Percentiles rank a stretch among this genome's conserved stretches.
These are phyloP conservation scores for Ciborinia camelliae DNA, from an alignment of 2,329 filamentous ascomycete genomes.

Conservation along the genomic window DNA sequence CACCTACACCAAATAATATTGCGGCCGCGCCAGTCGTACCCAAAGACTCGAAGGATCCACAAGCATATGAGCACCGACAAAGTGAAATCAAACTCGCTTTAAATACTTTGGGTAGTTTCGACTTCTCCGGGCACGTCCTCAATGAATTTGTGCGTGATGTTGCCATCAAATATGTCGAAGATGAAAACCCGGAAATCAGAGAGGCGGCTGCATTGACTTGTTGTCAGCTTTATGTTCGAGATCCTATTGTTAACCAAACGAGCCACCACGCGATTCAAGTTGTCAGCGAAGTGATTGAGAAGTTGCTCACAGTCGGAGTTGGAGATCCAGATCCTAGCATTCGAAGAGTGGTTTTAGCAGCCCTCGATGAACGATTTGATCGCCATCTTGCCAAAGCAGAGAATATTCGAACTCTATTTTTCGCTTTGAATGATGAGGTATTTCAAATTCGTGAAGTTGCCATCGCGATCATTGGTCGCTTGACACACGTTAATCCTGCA, in stretches of 20 bases:
- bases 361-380: conserved; percentile 91
- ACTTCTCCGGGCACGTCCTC: conserved; percentile 86
- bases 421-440: conserved; percentile 91
- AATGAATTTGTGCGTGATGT: conserved; percentile 99
- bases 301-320: conserved; percentile 88
- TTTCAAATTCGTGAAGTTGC: conserved; percentile 92
- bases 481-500: conserved; percentile 88
- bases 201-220: conserved; percentile 95
- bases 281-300: conserved; percentile 96
- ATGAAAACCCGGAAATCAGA: conserved; percentile 88
- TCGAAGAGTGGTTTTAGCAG: conserved; percentile 79
- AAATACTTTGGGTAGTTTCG: conserved; percentile 95
- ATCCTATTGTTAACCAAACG: conserved; percentile 96
- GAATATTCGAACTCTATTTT: conserved; percentile 92
- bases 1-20: conserved; percentile 78
- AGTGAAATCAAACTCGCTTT: conserved; percentile 88
- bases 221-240: conserved; percentile 94
- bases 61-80: conserved; percentile 76
- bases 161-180: conserved; percentile 95
- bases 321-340: conserved; percentile 90
- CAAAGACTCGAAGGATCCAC: conserved; percentile 81
- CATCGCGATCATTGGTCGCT: conserved; percentile 90
- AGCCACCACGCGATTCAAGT: conserved; percentile 96
- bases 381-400: conserved; percentile 95
- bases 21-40: conserved; percentile 77